Evolutionary conservation across 192 early-diverging fungal genomes (phyloP).

Genomic region (Radiomyces spectabilis): DNA sequence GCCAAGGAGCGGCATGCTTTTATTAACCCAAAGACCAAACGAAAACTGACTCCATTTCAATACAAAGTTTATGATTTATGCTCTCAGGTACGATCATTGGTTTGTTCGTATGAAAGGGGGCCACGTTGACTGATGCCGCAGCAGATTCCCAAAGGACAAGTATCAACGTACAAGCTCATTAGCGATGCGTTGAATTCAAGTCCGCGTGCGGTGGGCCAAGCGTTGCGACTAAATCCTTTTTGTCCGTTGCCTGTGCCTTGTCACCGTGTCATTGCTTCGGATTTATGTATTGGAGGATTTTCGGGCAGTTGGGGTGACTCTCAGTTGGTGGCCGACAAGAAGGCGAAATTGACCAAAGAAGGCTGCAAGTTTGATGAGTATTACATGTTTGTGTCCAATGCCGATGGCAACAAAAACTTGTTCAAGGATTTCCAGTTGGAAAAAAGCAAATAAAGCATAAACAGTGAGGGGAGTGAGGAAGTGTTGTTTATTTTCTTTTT

Average conservation of each 20-base stretch:
- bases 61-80: conserved; percentile 65
- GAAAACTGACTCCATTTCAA: conserved; percentile 62
- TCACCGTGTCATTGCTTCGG: conserved; percentile 57
- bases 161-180: conserved; percentile 62
- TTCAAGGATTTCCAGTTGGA: conserved; percentile 41
- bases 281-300: conserved; percentile 64
- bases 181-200: conserved; percentile 51
- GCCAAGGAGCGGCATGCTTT: conserved; percentile 33
- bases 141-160: conserved; percentile 50
- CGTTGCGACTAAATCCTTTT: conserved; percentile 61
- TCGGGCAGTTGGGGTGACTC: conserved; percentile 53
- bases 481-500: no score
- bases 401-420: conserved; percentile 33
- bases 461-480: neutral
- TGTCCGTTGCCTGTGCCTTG: conserved; percentile 63
- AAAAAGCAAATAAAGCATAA: neutral
- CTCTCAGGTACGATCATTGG: conserved; percentile 31
- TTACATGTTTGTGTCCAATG: conserved; percentile 31
- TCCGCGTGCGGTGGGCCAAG: conserved; percentile 62
- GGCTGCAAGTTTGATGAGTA: conserved; percentile 53
- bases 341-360: conserved; percentile 58
- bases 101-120: neutral
- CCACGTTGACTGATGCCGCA: neutral
- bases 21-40: conserved; percentile 46
- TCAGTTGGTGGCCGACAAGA: conserved; percentile 56